phyloP scores from a whole-genome alignment of 306 rosid species.

The Rubus idaeus region DNA sequence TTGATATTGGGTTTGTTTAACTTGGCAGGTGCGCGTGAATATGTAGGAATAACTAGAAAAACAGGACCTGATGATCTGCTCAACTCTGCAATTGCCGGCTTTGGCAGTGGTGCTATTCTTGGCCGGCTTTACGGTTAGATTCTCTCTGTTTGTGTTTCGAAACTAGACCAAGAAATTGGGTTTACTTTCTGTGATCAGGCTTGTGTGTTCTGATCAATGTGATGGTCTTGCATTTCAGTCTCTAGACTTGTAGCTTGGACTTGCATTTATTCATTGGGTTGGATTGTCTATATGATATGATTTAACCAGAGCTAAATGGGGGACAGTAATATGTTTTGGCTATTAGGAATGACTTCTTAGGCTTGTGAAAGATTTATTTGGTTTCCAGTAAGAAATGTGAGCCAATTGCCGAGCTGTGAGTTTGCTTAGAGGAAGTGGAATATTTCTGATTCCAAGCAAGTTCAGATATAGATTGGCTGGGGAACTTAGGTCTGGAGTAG shows the following conservation, averaged over 20 bases:
- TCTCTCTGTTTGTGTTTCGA: background rate
- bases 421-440: background rate
- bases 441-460: background rate
- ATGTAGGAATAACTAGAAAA: constrained; percentile 58
- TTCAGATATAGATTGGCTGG: background rate
- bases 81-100: constrained; percentile 76
- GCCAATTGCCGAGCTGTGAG: background rate
- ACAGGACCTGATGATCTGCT: constrained; percentile 72
- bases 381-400: background rate
- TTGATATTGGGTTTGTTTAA: background rate
- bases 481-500: background rate
- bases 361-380: background rate
- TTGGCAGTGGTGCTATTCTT: constrained; percentile 83
- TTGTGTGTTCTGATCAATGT: background rate
- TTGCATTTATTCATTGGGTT: background rate
- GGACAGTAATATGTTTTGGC: background rate
- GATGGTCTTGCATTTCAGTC: background rate
- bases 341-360: background rate
- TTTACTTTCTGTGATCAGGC: background rate
- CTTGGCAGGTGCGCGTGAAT: constrained; percentile 74
- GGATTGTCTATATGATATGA: background rate
- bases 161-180: background rate
- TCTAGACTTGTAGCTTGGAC: background rate
- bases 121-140: constrained; percentile 86
- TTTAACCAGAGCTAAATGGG: background rate